These are phyloP conservation scores for Metschnikowia kofuensis DNA, from an alignment of 805 yeast species.

Conservation along the genomic window DNA sequence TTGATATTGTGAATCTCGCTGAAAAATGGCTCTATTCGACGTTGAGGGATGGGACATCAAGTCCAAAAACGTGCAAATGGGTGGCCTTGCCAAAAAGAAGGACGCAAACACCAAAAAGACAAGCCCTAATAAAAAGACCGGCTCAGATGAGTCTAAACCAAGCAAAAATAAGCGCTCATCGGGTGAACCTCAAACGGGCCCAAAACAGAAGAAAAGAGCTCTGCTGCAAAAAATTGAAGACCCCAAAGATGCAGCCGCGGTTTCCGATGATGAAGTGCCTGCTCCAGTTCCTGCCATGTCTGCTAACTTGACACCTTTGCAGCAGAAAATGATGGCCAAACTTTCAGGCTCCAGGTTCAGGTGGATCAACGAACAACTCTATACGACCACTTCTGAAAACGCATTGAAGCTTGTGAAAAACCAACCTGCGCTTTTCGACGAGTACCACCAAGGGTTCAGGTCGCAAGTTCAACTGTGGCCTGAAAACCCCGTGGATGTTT, in stretches of 20 bases:
- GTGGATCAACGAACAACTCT: constrained; percentile 97
- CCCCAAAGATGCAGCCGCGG: neutral
- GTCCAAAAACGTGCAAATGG: constrained; percentile 47
- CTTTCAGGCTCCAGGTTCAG: constrained; percentile 93
- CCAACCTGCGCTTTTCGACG: constrained; percentile 88
- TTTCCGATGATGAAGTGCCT: constrained; percentile 9
- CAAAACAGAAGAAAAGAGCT: neutral
- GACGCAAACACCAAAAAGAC: constrained; percentile 7
- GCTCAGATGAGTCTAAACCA: neutral
- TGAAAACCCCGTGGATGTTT: constrained; percentile 93
- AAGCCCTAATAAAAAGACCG: constrained; percentile 2
- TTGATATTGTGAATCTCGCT: too few species aligned
- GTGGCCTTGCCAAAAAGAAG: constrained; percentile 30
- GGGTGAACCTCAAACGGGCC: neutral
- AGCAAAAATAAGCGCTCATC: constrained; percentile 9
- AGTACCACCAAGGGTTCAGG: constrained; percentile 92
- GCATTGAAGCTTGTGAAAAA: constrained; percentile 71
- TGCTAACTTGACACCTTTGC: constrained; percentile 76
- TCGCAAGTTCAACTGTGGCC: constrained; percentile 98
- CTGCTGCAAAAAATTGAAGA: neutral
- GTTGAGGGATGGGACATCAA: constrained; percentile 82
- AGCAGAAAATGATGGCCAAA: constrained; percentile 93
- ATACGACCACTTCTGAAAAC: constrained; percentile 74
- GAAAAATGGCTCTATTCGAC: constrained; percentile 64
- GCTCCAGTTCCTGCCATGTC: constrained; percentile 19